Evolutionary conservation across 2,329 filamentous ascomycete species (phyloP).

Genomic region (Raffaelea deltoideospora): DNA sequence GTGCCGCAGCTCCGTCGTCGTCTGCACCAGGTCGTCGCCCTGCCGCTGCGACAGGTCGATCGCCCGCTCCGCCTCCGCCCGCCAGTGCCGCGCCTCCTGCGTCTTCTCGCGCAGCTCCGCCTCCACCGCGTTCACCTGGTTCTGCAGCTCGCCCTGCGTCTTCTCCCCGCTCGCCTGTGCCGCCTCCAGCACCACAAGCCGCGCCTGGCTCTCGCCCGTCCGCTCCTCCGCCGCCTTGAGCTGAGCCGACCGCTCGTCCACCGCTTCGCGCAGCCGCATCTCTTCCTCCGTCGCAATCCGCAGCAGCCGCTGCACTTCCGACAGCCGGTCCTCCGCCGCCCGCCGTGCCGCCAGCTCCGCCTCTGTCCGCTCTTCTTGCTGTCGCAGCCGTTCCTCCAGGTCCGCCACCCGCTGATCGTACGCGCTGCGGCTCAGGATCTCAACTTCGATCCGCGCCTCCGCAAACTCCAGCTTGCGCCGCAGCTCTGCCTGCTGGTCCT

Average conservation of each 20-base stretch:
- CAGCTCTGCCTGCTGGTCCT: constrained; percentile 38
- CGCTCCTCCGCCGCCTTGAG: constrained; percentile 44
- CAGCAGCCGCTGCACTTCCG: constrained; percentile 56
- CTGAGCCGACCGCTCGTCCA: constrained; percentile 56
- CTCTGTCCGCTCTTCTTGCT: constrained; percentile 48
- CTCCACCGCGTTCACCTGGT: constrained; percentile 38
- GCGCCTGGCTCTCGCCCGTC: constrained; percentile 40
- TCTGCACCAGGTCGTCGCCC: constrained; percentile 31
- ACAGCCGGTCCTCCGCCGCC: constrained; percentile 55
- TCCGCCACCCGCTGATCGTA: constrained; percentile 49
- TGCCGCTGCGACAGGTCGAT: constrained; percentile 34
- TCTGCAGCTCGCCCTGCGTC: constrained; percentile 37
- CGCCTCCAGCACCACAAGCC: constrained; percentile 51
- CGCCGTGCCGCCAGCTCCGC: constrained; percentile 48
- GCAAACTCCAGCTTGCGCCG: constrained; percentile 38
- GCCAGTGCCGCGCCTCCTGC: constrained; percentile 45
- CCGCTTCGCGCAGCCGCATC: constrained; percentile 46
- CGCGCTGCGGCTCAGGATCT: constrained; percentile 44
- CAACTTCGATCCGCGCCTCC: constrained; percentile 43
- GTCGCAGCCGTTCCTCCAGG: constrained; percentile 51
- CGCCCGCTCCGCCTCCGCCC: constrained; percentile 43
- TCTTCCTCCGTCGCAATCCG: constrained; percentile 60
- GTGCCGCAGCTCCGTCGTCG: constrained; percentile 50
- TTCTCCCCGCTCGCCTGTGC: constrained; percentile 44
- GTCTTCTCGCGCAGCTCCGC: constrained; percentile 37